These are phyloP conservation scores for Cutaneotrichosporon sp. DNA, from an alignment of 1,284 basidiomycete genomes.

Conservation along the genomic window DNA sequence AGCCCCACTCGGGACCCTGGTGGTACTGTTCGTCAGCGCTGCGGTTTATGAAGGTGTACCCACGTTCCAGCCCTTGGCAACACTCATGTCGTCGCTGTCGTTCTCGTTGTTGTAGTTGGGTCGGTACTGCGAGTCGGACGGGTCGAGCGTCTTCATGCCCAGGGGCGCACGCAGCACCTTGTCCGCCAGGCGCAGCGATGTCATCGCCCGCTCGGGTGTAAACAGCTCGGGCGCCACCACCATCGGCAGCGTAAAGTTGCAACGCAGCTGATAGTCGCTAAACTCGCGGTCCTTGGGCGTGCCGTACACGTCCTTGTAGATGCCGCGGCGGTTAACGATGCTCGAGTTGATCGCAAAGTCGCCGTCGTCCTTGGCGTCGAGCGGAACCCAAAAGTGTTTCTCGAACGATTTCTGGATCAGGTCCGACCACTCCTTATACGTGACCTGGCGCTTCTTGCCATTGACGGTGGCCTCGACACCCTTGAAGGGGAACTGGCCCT, in stretches of 20 bases:
- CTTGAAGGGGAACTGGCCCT: conserved; percentile 78
- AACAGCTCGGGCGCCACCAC: conserved; percentile 94
- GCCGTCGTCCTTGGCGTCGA: conserved; percentile 67
- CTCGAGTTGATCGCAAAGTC: conserved; percentile 65
- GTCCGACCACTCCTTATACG: conserved; percentile 84
- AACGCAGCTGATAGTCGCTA: conserved; percentile 92
- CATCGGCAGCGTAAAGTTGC: conserved; percentile 95
- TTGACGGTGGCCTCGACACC: conserved; percentile 76
- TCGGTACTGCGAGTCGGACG: conserved; percentile 75
- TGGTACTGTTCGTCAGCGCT: conserved; percentile 39
- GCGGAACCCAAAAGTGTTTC: conserved; percentile 79
- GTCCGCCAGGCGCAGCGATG: conserved; percentile 70
- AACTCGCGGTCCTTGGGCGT: conserved; percentile 80
- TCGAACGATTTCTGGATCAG: conserved; percentile 85
- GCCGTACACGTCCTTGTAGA: conserved; percentile 97
- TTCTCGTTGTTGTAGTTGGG: conserved; percentile 88
- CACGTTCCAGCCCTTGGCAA: conserved; percentile 81
- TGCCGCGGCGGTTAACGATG: conserved; percentile 82
- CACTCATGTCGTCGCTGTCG: conserved; percentile 69
- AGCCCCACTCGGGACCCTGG: conserved; percentile 73
- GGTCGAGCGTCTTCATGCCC: conserved; percentile 91
- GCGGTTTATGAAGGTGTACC: neutral
- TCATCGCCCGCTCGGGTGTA: conserved; percentile 69
- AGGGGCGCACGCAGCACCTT: conserved; percentile 70
- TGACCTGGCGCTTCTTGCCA: conserved; percentile 65